A percentile compares a stretch with the other conserved stretches of the same genome.
Evolutionary conservation across 148 eudicot species (phyloP).

Genomic region (Heliosperma pusillum): DNA sequence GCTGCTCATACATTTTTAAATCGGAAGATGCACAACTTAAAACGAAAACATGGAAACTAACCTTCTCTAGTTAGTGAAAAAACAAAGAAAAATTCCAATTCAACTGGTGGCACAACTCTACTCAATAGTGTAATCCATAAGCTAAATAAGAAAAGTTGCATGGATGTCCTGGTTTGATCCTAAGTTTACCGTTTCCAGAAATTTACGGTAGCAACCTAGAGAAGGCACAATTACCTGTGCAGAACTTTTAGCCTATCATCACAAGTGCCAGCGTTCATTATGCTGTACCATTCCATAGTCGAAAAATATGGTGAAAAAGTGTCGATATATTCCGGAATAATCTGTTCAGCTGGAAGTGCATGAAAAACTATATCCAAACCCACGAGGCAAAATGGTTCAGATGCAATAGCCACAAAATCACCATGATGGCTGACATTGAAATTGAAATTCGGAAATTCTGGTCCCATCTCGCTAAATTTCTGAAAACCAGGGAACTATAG

Average conservation of each 20-base stretch:
- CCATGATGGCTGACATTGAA: conserved; percentile 87
- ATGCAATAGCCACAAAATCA: conserved; percentile 84
- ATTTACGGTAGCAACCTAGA: background rate
- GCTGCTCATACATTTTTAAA: no score
- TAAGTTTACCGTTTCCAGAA: background rate
- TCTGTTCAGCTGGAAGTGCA: conserved; percentile 39
- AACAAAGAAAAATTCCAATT: no score
- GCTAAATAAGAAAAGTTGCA: no score
- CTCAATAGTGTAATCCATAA: no score
- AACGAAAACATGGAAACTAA: no score
- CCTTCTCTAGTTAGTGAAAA: no score
- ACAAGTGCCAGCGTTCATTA: conserved; percentile 42
- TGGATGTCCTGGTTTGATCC: background rate
- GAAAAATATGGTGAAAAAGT: conserved; percentile 66
- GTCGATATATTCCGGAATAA: conserved; percentile 41
- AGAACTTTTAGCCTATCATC: conserved; percentile 46
- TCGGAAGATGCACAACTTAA: no score
- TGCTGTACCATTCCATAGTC: conserved; percentile 55
- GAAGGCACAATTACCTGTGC: conserved; percentile 40
- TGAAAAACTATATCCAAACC: conserved; percentile 72
- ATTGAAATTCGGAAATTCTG: conserved; percentile 66
- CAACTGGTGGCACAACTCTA: no score
- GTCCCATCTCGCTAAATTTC: conserved; percentile 36
- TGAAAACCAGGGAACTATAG: conserved; percentile 16
- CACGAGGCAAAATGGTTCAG: conserved; percentile 82